phyloP scores from a whole-genome alignment of 2,329 filamentous ascomycete genomes.

The Cercospora sp. region DNA sequence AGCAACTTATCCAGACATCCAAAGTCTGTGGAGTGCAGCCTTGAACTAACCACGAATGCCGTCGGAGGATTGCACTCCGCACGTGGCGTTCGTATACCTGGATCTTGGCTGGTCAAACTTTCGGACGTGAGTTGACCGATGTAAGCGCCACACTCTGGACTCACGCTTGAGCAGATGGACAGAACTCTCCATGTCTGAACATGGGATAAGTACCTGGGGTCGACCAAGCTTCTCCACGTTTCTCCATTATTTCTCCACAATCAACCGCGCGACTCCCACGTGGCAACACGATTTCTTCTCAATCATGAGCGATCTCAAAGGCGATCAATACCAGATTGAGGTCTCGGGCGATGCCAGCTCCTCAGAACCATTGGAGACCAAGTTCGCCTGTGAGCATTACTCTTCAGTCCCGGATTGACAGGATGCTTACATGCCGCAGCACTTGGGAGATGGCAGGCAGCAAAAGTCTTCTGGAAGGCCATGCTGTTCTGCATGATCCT shows the following conservation, averaged over 20 bases:
- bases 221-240: conserved; percentile 15
- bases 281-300: background rate
- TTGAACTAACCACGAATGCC: background rate
- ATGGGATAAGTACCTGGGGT: conserved; percentile 9
- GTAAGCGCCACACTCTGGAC: background rate
- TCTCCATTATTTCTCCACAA: conserved; percentile 6
- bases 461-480: conserved; percentile 24
- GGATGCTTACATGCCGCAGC: conserved; percentile 12
- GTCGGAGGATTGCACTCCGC: background rate
- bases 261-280: conserved; percentile 2
- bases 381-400: conserved; percentile 13
- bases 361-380: conserved; percentile 10
- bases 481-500: conserved; percentile 25
- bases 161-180: background rate
- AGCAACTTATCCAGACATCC: too few species aligned
- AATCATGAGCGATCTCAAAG: conserved; percentile 13
- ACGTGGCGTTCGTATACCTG: background rate
- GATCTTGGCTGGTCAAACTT: background rate
- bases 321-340: conserved; percentile 8
- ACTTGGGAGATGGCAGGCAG: conserved; percentile 22
- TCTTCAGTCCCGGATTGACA: background rate
- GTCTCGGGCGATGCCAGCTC: conserved; percentile 4
- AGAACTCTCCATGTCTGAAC: background rate
- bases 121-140: background rate
- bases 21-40: background rate